phyloP scores from a whole-genome alignment of 306 rosid species.

The Mimosa pudica region DNA sequence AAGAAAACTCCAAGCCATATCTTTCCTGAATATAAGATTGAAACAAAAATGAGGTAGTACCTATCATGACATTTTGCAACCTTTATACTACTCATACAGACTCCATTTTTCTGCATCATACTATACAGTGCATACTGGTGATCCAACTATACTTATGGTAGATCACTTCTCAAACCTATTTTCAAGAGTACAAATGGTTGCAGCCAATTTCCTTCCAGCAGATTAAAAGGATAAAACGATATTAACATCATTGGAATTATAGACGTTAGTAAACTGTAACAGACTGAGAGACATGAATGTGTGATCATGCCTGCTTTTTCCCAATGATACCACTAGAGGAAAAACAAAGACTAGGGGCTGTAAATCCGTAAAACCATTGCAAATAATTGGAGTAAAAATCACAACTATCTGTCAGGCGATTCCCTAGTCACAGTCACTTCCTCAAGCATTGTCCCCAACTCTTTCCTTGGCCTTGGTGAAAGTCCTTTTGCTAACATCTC shows the following conservation, averaged over 20 bases:
- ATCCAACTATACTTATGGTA: not conserved
- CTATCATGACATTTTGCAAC: not conserved
- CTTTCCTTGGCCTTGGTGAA: slow-evolving; percentile 77
- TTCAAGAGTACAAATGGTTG: not conserved
- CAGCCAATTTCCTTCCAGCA: not conserved
- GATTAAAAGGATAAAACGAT: not conserved
- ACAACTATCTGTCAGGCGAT: slow-evolving; percentile 38
- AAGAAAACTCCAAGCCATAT: not conserved
- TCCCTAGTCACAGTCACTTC: slow-evolving; percentile 29
- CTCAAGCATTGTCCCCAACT: slow-evolving; percentile 55
- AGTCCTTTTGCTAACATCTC: slow-evolving; percentile 89
- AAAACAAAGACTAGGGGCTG: too few relatives aligned
- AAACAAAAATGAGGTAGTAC: not conserved
- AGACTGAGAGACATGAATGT: not conserved
- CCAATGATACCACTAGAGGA: too few relatives aligned
- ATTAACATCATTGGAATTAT: not conserved
- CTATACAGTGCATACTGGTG: not conserved
- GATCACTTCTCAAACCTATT: not conserved
- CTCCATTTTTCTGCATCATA: not conserved
- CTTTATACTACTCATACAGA: not conserved
- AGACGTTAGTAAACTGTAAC: not conserved
- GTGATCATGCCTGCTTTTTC: not conserved
- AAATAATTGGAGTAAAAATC: not conserved
- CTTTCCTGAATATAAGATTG: slow-evolving; percentile 3
- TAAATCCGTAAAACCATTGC: too few relatives aligned